A percentile compares a stretch with the other conserved stretches of the same genome.
phyloP scores from a whole-genome alignment of 371 early-diverging fungal species.

The Nematocida sp. region DNA sequence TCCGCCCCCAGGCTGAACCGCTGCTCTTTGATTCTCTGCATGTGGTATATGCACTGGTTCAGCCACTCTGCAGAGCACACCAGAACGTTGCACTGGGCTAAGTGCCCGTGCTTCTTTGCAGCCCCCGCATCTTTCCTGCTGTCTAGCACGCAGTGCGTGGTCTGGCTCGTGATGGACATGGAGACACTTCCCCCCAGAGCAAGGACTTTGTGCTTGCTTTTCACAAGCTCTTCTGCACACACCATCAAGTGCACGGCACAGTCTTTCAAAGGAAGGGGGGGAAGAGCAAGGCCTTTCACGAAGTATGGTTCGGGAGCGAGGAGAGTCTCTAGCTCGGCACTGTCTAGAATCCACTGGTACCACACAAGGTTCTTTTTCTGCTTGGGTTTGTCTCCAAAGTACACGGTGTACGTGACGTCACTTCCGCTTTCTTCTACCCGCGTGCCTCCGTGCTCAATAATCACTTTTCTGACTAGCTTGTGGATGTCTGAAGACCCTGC shows the following conservation, averaged over 20 bases:
- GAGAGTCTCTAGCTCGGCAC: constrained; percentile 53
- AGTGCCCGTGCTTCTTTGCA: not conserved
- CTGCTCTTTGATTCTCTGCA: constrained; percentile 30
- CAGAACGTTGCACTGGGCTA: constrained; percentile 23
- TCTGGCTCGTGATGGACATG: constrained; percentile 21
- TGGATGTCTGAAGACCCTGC: constrained; percentile 49
- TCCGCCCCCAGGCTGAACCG: not conserved
- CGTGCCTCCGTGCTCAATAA: constrained; percentile 61
- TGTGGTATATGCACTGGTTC: constrained; percentile 49
- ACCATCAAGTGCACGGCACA: not conserved
- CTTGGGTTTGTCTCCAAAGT: constrained; percentile 23
- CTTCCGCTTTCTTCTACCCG: constrained; percentile 52
- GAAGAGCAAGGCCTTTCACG: not conserved
- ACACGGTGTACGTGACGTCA: constrained; percentile 55
- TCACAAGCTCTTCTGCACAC: constrained; percentile 8
- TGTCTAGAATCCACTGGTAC: constrained; percentile 65
- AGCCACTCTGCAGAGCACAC: constrained; percentile 38
- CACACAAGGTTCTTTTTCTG: constrained; percentile 43
- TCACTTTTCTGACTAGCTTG: constrained; percentile 53
- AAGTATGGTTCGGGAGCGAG: constrained; percentile 55
- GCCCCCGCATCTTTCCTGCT: not conserved
- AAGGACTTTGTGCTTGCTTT: constrained; percentile 12
- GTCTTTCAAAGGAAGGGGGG: constrained; percentile 8
- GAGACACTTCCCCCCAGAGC: constrained; percentile 31
- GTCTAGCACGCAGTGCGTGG: constrained; percentile 38